Base-by-base conservation (phyloP, 352 stramenopile genomes). In the Pythium aristosporum region DNA sequence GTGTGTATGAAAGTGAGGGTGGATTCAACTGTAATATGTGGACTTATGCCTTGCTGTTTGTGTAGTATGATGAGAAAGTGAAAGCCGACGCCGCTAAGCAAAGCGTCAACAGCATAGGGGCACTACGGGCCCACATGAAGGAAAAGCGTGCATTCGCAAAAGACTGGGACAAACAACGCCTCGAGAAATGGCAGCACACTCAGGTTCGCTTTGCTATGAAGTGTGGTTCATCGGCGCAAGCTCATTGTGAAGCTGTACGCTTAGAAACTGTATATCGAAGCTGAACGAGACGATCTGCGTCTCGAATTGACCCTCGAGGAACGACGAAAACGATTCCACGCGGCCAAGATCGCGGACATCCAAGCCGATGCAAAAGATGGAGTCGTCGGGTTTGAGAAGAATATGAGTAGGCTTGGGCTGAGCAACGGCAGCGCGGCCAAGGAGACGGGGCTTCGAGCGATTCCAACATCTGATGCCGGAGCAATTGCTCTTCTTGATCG, bases 261-360 rank as follows among this genome's bases (percentile, higher is more conserved):
- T n/a, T 58, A 85, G 73, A 74, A 63, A 28, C 52, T 75, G 9
- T 65, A 72, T 30, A 30, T 77, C 20, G 61, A 74, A 62, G 46
- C 63, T 30, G 83, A 92, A 50, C 73, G 71, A 11, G 46, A 83
- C 23, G 74, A 89, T 44, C 61, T 92, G 42, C 73, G 78, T 0
- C 72, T 92, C 16, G 83, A 92, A 53, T 61, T 91, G 50, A 73
- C 78, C 6, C 61, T 91, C 11, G 72, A 82, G 60, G 78, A 81
- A 59, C 67, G 77, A 28, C 64, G 65, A 20, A 72, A 75, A 10
- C 66, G 89, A 2, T 63, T 68, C 21, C 49, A 72, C 0, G 63
- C 77, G 32, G 32, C 46, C 10, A 71, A 65, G 28, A 61, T 80
- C 20, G 48, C 58, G 23, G 49, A 59, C 12, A 79, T 72, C 12